A percentile compares a stretch with the other conserved stretches of the same genome.
Conservation (phyloP, 2,329 filamentous ascomycete species). For the Teratosphaeria gauchensis region DNA sequence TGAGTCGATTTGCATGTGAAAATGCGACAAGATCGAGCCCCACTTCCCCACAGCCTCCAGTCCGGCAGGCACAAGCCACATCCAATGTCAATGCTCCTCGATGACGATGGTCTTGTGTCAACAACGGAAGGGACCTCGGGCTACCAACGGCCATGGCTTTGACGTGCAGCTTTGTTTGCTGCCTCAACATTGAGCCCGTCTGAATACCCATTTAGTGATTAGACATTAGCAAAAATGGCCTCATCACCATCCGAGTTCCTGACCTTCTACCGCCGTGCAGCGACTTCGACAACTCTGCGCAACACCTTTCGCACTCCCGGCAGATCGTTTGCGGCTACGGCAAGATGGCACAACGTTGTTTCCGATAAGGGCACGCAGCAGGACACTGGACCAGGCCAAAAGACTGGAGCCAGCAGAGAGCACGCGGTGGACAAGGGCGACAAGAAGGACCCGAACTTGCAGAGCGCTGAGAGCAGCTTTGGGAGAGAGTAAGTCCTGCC, state of each 20-base stretch:
- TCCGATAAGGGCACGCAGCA: conserved; percentile 11
- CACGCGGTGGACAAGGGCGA: conserved; percentile 17
- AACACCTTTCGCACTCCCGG: background rate
- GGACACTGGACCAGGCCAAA: conserved; percentile 2
- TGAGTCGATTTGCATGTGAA: background rate
- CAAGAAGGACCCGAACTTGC: conserved; percentile 16
- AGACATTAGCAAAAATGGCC: conserved; percentile 16
- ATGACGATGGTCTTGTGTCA: conserved; percentile 1
- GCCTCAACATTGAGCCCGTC: background rate
- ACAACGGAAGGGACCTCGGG: background rate
- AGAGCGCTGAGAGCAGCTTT: conserved; percentile 8
- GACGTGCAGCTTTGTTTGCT: background rate
- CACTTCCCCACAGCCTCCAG: background rate
- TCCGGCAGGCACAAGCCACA: background rate
- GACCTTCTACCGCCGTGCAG: conserved; percentile 27
- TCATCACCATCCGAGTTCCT: conserved; percentile 31
- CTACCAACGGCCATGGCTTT: background rate
- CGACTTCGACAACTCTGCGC: conserved; percentile 2
- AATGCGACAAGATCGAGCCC: background rate
- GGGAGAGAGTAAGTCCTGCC: conserved; percentile 13
- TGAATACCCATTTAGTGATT: background rate
- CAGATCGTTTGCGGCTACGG: background rate
- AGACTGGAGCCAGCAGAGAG: conserved; percentile 13
- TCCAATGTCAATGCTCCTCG: background rate
- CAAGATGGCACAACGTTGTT: conserved; percentile 2